Evolutionary conservation across 371 early-diverging fungal species (phyloP), one percentile per base, ranked within the genome.

Genomic region (Thermomucor indicae-seudaticae): DNA sequence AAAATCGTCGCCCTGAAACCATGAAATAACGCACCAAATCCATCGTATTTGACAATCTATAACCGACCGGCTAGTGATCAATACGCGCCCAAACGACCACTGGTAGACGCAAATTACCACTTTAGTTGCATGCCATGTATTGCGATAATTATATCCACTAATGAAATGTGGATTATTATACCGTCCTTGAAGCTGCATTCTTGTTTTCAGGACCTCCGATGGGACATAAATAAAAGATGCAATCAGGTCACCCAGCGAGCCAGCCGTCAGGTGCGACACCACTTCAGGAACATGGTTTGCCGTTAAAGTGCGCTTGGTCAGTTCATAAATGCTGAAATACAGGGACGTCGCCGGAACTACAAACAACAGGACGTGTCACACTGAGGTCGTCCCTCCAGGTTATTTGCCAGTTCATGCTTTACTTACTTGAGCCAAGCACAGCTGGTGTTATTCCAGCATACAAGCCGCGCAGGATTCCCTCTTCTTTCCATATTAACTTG

Each of bases 151-250:
- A 58, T 87, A 85, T 52, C 82, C 84, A 30, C 87, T 85, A 34
- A 84, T 69, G 57, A 85, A 85, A 47, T 86, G 79, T 17, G 88
- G 85, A 61, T 89, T 89, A 47, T 86, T 87, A 54, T 86, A 86
- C 50, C 81, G 72, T 7, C 91, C 91, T 49, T 91, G 91, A 23
- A 91, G 61, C 55, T 91, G 91, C 72, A 91, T 66, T 43, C 91
- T 70, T 1, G 89, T 88, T 61, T 91, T 91, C 31, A 91, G 53
- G 4, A 90, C 89, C 60, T 89, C 89, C 0, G 85, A 84, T 4
- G 89, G 89, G 0, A 91, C 91, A 68, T 88, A 91, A 17, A 89
- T 64, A 41, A 86, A 46, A 5, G 84, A 83, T n/a, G 84, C 88
- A 30, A 74, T 61, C n/a, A 87, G 57, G 58, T 91, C 91, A 28